These are phyloP conservation scores for Ustilago hordei DNA, from an alignment of 1,284 basidiomycete genomes.

Conservation along the genomic window DNA sequence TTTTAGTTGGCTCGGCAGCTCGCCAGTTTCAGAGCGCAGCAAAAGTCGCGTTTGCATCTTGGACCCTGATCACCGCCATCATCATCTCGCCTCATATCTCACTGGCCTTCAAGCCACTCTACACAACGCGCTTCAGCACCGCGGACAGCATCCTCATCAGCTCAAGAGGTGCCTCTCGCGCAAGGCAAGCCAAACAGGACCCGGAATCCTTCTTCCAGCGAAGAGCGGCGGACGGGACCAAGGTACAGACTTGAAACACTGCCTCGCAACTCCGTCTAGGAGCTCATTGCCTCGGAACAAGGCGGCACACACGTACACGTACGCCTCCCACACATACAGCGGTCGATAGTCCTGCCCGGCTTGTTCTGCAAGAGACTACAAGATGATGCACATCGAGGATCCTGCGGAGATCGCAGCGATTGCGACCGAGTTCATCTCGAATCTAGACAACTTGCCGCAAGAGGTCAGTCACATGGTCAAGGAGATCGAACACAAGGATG, in stretches of 20 bases:
- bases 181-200: no score
- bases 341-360: neutral
- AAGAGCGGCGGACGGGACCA: no score
- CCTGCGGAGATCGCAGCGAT: slow-evolving; percentile 67
- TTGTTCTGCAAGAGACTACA: neutral
- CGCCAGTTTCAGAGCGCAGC: slow-evolving; percentile 9
- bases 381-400: slow-evolving; percentile 61
- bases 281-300: neutral
- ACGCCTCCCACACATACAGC: neutral
- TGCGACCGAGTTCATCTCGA: slow-evolving; percentile 62
- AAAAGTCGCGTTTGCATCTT: slow-evolving; percentile 27
- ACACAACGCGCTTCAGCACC: neutral
- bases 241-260: no score
- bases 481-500: slow-evolving; percentile 68
- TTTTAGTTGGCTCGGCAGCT: neutral
- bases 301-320: neutral
- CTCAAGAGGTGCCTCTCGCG: no score
- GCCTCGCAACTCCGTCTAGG: no score
- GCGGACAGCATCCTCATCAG: neutral
- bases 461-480: slow-evolving; percentile 67
- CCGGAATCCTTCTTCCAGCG: no score
- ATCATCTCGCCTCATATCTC: no score
- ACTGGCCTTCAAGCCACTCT: neutral
- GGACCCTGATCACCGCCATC: slow-evolving; percentile 40
- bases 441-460: slow-evolving; percentile 65